Evolutionary conservation across 179 eudicot species (phyloP).

Genomic region (Beta corolliflora): DNA sequence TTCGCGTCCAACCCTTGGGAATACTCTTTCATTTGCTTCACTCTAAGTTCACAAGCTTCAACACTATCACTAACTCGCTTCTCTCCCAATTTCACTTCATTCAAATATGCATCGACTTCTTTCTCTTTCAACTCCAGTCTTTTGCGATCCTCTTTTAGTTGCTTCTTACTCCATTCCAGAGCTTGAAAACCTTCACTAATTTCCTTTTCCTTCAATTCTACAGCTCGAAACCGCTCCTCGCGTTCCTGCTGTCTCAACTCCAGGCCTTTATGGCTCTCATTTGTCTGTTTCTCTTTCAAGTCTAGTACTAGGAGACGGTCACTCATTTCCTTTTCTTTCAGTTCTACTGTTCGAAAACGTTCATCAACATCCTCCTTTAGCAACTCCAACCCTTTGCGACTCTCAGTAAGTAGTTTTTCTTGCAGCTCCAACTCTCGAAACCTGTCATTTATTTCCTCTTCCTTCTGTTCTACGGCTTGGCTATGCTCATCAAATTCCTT

Average conservation of each 20-base stretch:
- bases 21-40: constrained; percentile 1
- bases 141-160: neutral
- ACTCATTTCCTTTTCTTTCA: constrained; percentile 14
- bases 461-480: neutral
- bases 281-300: neutral
- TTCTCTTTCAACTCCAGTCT: constrained; percentile 1
- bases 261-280: neutral
- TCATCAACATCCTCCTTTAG: constrained; percentile 9
- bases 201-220: constrained; percentile 23
- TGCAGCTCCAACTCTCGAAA: neutral
- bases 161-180: constrained; percentile 10
- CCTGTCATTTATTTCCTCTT: neutral
- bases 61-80: constrained; percentile 7
- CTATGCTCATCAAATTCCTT: neutral
- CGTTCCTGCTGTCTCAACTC: constrained; percentile 11
- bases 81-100: constrained; percentile 12
- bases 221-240: neutral
- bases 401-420: constrained; percentile 8
- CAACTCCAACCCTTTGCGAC: constrained; percentile 11
- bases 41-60: neutral
- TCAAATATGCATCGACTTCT: neutral
- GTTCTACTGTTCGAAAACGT: neutral
- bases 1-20: neutral
- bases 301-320: constrained; percentile 10
- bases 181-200: neutral